These are phyloP conservation scores for Gossypium ekmanianum DNA, from an alignment of 345 rosid genomes.

Conservation along the genomic window DNA sequence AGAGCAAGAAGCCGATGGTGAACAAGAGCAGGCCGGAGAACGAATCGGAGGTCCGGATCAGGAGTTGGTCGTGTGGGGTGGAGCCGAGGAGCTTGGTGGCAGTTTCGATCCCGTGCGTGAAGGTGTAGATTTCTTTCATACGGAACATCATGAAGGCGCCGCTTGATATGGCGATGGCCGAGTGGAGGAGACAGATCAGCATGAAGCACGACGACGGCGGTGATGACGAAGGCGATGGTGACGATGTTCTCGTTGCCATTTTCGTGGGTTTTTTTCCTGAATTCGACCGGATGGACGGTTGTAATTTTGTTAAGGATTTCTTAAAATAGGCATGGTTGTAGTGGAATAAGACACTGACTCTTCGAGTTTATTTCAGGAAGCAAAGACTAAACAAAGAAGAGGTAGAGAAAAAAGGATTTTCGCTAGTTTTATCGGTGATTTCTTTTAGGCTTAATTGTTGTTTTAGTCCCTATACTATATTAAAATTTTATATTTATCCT, in stretches of 20 bases:
- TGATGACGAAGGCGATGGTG: conserved; percentile 6
- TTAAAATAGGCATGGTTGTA: conserved; percentile 9
- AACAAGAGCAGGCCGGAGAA: conserved; percentile 66
- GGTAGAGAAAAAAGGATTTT: not conserved
- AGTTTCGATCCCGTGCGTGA: not conserved
- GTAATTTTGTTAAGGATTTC: not conserved
- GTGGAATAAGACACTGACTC: not conserved
- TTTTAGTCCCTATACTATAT: not conserved
- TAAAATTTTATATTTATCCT: not conserved
- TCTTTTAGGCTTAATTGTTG: not conserved
- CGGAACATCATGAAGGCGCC: not conserved
- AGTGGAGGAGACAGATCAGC: not conserved
- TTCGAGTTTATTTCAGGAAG: conserved; percentile 6
- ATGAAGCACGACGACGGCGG: not conserved
- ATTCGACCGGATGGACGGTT: not conserved
- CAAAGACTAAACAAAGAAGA: not conserved
- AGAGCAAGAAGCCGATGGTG: conserved; percentile 52
- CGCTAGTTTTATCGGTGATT: not conserved
- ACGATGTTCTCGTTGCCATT: conserved; percentile 38
- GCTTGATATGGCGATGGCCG: not conserved
- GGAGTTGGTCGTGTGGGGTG: not conserved
- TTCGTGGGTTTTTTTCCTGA: not conserved
- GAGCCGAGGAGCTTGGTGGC: not conserved
- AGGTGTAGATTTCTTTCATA: conserved; percentile 3
- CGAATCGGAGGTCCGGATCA: conserved; percentile 27